These are phyloP conservation scores for Aphanomyces stellatus DNA, from an alignment of 352 stramenopile genomes.

Conservation along the genomic window DNA sequence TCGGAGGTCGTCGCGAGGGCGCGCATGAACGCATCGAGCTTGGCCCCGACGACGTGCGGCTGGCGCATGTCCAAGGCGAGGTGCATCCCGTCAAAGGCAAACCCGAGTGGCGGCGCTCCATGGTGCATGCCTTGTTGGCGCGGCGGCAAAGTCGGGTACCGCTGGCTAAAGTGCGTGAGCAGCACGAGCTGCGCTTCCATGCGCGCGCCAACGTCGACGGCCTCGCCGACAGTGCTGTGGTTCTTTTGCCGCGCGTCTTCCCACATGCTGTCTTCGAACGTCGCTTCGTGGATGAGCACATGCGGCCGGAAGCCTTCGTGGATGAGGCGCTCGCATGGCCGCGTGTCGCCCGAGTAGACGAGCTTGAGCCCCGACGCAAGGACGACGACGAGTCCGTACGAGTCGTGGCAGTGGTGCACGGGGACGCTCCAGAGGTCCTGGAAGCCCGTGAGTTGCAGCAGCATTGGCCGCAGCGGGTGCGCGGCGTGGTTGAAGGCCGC, in stretches of 20 bases:
- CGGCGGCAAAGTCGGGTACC: background rate
- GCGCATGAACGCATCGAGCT: background rate
- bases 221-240: constrained; percentile 73
- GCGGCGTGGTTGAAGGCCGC: constrained; percentile 40
- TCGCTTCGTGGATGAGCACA: constrained; percentile 86
- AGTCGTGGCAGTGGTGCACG: constrained; percentile 75
- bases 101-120: background rate
- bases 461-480: constrained; percentile 26
- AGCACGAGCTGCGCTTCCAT: constrained; percentile 53
- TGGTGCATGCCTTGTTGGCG: background rate
- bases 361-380: constrained; percentile 38
- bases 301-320: background rate
- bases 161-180: constrained; percentile 79
- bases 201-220: constrained; percentile 36
- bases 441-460: constrained; percentile 30
- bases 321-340: constrained; percentile 4
- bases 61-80: background rate
- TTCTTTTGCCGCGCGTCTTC: constrained; percentile 64
- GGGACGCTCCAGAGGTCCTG: constrained; percentile 42
- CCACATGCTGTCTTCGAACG: constrained; percentile 79
- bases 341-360: background rate
- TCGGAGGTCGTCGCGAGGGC: too few species aligned
- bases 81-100: constrained; percentile 8
- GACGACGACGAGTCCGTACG: constrained; percentile 65
- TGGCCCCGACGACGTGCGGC: background rate